phyloP scores from a whole-genome alignment of 2,329 filamentous ascomycete species.

The Exophiala lecanii-corni region DNA sequence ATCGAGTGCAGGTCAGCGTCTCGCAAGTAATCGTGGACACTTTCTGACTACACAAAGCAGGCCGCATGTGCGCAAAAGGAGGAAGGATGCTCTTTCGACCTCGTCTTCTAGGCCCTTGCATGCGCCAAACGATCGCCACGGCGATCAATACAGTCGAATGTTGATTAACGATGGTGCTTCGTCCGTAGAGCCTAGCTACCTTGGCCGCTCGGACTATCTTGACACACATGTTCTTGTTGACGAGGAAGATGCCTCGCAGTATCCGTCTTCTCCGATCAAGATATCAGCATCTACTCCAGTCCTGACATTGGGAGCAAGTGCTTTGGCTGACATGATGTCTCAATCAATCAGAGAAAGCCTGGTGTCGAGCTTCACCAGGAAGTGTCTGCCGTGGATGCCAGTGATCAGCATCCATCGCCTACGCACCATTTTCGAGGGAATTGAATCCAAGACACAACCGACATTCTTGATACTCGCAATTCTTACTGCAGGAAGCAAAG shows the following conservation, averaged over 20 bases:
- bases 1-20: background rate
- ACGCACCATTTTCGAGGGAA: background rate
- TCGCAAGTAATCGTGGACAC: background rate
- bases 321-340: background rate
- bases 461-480: background rate
- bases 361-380: background rate
- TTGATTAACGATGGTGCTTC: background rate
- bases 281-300: background rate
- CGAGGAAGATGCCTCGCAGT: background rate
- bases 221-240: background rate
- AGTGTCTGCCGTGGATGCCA: background rate
- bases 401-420: background rate
- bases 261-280: background rate
- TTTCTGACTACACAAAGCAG: background rate
- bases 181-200: background rate
- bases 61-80: background rate
- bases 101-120: background rate
- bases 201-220: background rate
- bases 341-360: background rate
- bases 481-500: background rate
- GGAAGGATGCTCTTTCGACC: no score
- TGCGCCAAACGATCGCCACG: background rate
- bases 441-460: background rate
- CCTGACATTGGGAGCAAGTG: background rate
- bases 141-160: background rate